Conservation (phyloP, 225 moss, liverwort and hornwort species). For the Ulota crispa region DNA sequence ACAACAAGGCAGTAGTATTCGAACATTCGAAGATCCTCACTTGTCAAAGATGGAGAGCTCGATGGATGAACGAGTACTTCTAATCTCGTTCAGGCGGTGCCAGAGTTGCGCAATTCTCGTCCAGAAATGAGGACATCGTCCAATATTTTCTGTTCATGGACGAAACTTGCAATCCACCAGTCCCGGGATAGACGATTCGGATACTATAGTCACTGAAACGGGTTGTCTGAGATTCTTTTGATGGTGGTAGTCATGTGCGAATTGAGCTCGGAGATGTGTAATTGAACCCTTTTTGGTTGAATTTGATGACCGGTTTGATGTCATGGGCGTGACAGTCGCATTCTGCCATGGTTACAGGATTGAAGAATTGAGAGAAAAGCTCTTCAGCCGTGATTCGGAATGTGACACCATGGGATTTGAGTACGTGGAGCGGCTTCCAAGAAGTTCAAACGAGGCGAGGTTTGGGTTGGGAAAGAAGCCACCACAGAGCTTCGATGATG, state of each 20-base stretch:
- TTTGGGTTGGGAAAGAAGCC: background rate
- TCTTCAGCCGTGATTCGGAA: background rate
- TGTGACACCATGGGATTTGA: conserved; percentile 13
- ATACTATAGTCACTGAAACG: background rate
- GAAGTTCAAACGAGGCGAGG: background rate
- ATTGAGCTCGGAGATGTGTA: background rate
- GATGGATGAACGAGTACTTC: conserved; percentile 3
- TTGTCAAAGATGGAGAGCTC: background rate
- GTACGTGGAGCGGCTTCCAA: conserved; percentile 10
- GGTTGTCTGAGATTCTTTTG: background rate
- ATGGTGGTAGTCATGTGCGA: background rate
- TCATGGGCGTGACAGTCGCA: conserved; percentile 31
- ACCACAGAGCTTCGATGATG: background rate
- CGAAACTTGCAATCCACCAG: background rate
- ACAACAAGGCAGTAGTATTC: background rate
- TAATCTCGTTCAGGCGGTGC: background rate
- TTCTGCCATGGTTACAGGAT: conserved; percentile 26
- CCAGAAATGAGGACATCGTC: background rate
- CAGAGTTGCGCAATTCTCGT: background rate
- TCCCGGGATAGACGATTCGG: background rate
- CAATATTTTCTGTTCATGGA: background rate
- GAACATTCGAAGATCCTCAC: background rate
- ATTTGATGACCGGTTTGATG: conserved; percentile 3
- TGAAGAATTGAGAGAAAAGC: conserved; percentile 5
- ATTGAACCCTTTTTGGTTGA: background rate